Evolutionary conservation across 192 early-diverging fungal species (phyloP).

Genomic region (Cetraspora pellucida): DNA sequence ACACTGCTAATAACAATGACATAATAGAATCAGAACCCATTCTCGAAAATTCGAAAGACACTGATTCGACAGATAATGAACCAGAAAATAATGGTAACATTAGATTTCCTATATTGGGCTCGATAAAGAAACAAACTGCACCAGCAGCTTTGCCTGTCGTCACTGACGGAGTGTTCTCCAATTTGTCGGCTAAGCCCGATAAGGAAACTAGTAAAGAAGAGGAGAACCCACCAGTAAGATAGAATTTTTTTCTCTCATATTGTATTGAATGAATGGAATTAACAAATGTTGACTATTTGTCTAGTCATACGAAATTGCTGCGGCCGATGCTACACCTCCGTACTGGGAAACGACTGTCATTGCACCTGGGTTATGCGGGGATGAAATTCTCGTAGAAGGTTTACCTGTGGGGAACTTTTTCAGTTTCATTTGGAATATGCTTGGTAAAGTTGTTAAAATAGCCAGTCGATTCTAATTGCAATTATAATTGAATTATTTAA

Average conservation of each 20-base stretch:
- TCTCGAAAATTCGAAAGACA: neutral
- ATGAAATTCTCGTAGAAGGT: constrained; percentile 88
- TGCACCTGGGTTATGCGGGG: constrained; percentile 71
- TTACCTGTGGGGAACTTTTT: constrained; percentile 83
- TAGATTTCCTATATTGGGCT: constrained; percentile 19
- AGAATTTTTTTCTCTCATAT: constrained; percentile 46
- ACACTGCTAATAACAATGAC: constrained; percentile 1
- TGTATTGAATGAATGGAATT: constrained; percentile 35
- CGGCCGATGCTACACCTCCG: constrained; percentile 70
- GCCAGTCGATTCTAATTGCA: neutral
- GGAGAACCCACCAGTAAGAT: constrained; percentile 56
- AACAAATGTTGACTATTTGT: neutral
- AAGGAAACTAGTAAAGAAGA: constrained; percentile 51
- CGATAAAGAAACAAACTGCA: constrained; percentile 16
- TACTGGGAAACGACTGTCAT: constrained; percentile 82
- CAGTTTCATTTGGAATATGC: constrained; percentile 79
- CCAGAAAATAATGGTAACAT: neutral
- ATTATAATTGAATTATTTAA: neutral
- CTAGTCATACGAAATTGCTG: constrained; percentile 74
- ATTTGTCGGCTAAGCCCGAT: constrained; percentile 61
- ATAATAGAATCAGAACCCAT: constrained; percentile 22
- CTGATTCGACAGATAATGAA: neutral
- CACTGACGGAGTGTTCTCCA: constrained; percentile 61
- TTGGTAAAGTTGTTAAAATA: constrained; percentile 46
- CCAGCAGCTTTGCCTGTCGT: constrained; percentile 42